phyloP scores from a whole-genome alignment of 179 eudicot species.

The Camellia oleifera region DNA sequence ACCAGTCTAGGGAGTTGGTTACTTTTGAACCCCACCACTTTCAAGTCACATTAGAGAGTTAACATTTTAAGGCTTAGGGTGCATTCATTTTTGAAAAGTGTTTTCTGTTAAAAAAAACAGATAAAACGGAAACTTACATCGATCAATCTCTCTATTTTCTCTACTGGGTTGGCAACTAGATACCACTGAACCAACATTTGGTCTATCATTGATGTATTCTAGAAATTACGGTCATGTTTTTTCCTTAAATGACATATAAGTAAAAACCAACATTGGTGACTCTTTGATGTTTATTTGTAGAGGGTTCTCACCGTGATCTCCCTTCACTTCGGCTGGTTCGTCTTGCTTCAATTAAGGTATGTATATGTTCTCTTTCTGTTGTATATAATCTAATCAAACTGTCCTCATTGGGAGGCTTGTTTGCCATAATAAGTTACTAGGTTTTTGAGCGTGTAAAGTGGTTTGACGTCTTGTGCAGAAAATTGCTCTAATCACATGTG shows the following conservation, averaged over 20 bases:
- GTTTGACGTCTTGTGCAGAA: neutral
- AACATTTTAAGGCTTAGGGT: neutral
- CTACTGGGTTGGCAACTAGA: conserved; percentile 5
- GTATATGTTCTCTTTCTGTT: neutral
- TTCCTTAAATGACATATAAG: neutral
- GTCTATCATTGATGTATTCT: neutral
- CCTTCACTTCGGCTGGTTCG: conserved; percentile 83
- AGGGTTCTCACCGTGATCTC: conserved; percentile 94
- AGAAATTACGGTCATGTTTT: neutral
- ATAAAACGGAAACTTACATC: too few species aligned
- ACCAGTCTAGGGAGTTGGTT: neutral
- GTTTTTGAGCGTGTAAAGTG: neutral
- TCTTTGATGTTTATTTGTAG: conserved; percentile 33
- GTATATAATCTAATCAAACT: neutral
- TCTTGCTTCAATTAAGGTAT: conserved; percentile 68
- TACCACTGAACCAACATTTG: neutral
- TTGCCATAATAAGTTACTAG: neutral
- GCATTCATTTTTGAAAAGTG: too few species aligned
- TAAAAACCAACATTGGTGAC: neutral
- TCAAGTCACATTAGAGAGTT: neutral
- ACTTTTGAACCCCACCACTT: neutral
- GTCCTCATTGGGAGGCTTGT: neutral
- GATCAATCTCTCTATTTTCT: neutral
- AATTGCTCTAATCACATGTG: neutral
- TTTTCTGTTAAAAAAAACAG: too few species aligned